Evolutionary conservation across 805 yeast species (phyloP).

Genomic region (Brettanomyces nanus): DNA sequence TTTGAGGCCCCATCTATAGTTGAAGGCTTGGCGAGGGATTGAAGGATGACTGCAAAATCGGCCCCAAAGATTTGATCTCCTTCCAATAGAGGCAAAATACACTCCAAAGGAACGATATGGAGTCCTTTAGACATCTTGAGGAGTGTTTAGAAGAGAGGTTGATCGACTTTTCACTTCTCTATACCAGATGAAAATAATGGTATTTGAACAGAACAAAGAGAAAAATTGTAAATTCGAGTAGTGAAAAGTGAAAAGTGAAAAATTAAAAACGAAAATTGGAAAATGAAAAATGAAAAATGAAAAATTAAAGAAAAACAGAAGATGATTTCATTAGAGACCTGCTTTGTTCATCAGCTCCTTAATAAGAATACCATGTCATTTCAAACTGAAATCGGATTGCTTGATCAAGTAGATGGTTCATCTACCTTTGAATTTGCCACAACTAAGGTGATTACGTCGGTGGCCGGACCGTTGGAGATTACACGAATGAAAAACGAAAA

Average conservation of each 20-base stretch:
- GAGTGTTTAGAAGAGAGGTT: too few species aligned
- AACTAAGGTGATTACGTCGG: conserved; percentile 62
- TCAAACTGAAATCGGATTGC: conserved; percentile 14
- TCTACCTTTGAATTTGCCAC: conserved; percentile 44
- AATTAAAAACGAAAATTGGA: too few species aligned
- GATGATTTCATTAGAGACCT: too few species aligned
- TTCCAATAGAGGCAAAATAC: conserved; percentile 19
- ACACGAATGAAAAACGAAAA: conserved; percentile 74
- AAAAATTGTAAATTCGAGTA: not conserved
- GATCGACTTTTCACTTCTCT: too few species aligned
- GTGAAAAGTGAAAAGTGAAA: too few species aligned
- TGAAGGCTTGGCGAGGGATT: conserved; percentile 18
- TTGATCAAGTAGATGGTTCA: conserved; percentile 75
- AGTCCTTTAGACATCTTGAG: too few species aligned
- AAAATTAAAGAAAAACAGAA: too few species aligned
- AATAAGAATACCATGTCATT: conserved; percentile 1
- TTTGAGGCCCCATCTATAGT: conserved; percentile 36
- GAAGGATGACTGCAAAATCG: conserved; percentile 17
- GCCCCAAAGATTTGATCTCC: conserved; percentile 16
- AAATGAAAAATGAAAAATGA: too few species aligned
- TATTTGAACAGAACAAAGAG: not conserved
- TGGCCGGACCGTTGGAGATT: conserved; percentile 82
- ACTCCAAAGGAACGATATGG: not conserved
- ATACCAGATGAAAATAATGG: too few species aligned
- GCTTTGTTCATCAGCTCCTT: too few species aligned